These are phyloP conservation scores for Corymbia citriodora DNA, from an alignment of 441 rosid genomes.

Conservation along the genomic window DNA sequence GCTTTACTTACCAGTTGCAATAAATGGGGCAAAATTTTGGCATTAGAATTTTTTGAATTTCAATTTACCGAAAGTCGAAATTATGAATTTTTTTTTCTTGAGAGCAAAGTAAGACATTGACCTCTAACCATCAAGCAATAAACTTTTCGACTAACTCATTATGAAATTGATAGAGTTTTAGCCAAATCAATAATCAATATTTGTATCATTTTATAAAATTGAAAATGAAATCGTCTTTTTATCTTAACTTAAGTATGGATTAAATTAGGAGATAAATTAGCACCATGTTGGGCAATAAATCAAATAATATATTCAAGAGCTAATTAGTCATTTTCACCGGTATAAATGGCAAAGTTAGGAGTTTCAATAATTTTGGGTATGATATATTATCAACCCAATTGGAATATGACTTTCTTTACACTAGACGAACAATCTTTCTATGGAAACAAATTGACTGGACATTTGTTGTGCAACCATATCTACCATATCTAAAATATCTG, in stretches of 20 bases:
- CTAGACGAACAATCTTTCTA: background rate
- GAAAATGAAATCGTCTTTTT: background rate
- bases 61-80: background rate
- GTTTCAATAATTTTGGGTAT: background rate
- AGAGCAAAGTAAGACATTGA: fast-evolving
- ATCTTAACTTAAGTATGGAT: fast-evolving
- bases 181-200: fast-evolving
- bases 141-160: background rate
- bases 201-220: fast-evolving
- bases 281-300: background rate
- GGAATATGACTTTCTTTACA: background rate
- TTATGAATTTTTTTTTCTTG: background rate
- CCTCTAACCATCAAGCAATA: background rate
- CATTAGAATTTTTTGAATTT: background rate
- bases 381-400: background rate
- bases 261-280: background rate
- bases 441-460: no score
- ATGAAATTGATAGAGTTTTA: no score
- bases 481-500: background rate
- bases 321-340: background rate
- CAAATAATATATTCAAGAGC: background rate
- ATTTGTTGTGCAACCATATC: background rate
- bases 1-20: background rate
- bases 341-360: background rate
- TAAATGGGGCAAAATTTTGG: background rate